A percentile compares a stretch with the other conserved stretches of the same genome.
These are phyloP conservation scores for Fusarium austroafricanum DNA, from an alignment of 2,329 filamentous ascomycete genomes.

Conservation along the genomic window DNA sequence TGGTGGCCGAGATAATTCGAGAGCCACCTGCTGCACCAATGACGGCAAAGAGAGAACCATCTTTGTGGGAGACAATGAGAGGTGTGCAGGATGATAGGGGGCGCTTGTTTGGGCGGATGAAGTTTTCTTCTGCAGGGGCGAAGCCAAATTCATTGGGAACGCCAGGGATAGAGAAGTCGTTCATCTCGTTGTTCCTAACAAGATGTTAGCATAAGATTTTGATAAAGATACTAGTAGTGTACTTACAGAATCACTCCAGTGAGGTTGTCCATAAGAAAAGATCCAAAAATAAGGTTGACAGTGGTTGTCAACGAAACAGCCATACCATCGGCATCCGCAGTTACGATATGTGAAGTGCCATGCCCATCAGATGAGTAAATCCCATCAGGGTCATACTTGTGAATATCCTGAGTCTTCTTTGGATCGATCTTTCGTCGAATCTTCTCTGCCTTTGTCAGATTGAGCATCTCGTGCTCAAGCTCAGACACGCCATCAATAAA, in stretches of 20 bases:
- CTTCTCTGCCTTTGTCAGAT: constrained; percentile 65
- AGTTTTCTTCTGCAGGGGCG: constrained; percentile 83
- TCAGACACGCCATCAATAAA: constrained; percentile 72
- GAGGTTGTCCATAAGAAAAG: constrained; percentile 79
- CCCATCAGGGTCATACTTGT: constrained; percentile 77
- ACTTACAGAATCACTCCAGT: constrained; percentile 80
- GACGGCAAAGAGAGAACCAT: constrained; percentile 73
- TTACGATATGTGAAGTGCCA: constrained; percentile 79
- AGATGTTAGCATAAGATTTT: background rate
- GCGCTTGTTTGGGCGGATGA: constrained; percentile 81
- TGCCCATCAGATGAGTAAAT: constrained; percentile 76
- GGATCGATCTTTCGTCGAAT: constrained; percentile 79
- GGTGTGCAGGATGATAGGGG: constrained; percentile 87
- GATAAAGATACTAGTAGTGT: constrained; percentile 49
- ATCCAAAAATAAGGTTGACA: constrained; percentile 88
- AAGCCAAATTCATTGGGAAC: constrained; percentile 86
- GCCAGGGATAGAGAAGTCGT: constrained; percentile 88
- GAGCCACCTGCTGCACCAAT: constrained; percentile 84
- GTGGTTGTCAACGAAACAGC: constrained; percentile 87
- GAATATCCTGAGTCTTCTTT: constrained; percentile 74
- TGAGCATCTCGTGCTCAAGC: constrained; percentile 78
- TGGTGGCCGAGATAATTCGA: constrained; percentile 83
- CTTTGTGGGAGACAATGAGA: constrained; percentile 74
- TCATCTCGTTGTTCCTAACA: constrained; percentile 70
- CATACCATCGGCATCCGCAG: constrained; percentile 78